These are phyloP conservation scores for Neostapfia colusana DNA, from an alignment of 176 grass and related monocot genomes.

Conservation along the genomic window DNA sequence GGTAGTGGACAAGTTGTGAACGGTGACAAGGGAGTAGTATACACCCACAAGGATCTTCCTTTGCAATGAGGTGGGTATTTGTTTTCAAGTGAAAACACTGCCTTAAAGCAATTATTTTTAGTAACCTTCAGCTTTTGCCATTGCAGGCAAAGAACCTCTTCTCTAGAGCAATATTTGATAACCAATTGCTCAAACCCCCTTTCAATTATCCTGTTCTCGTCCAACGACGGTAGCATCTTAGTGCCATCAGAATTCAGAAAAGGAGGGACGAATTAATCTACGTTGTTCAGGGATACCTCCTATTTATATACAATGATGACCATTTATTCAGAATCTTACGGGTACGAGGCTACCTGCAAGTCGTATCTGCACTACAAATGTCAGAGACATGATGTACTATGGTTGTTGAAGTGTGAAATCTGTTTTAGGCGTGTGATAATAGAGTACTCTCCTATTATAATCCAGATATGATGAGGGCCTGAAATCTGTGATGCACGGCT, in stretches of 20 bases:
- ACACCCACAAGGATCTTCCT: constrained; percentile 89
- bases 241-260: neutral
- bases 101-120: neutral
- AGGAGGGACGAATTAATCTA: neutral
- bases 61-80: constrained; percentile 50
- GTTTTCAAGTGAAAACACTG: neutral
- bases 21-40: constrained; percentile 84
- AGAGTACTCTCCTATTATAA: neutral
- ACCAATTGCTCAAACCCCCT: neutral
- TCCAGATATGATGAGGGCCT: neutral
- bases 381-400: neutral
- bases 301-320: constrained; percentile 17
- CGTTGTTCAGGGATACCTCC: neutral
- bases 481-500: neutral
- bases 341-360: constrained; percentile 10
- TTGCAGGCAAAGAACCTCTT: constrained; percentile 30
- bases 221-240: neutral
- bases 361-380: constrained; percentile 7
- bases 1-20: constrained; percentile 93
- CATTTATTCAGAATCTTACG: constrained; percentile 7
- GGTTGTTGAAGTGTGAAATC: neutral
- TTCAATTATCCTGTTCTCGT: constrained; percentile 10
- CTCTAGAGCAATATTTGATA: constrained; percentile 19
- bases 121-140: neutral
- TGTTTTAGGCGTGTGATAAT: neutral